Base-by-base conservation (phyloP, 257 asterid species). In the Avicennia marina region DNA sequence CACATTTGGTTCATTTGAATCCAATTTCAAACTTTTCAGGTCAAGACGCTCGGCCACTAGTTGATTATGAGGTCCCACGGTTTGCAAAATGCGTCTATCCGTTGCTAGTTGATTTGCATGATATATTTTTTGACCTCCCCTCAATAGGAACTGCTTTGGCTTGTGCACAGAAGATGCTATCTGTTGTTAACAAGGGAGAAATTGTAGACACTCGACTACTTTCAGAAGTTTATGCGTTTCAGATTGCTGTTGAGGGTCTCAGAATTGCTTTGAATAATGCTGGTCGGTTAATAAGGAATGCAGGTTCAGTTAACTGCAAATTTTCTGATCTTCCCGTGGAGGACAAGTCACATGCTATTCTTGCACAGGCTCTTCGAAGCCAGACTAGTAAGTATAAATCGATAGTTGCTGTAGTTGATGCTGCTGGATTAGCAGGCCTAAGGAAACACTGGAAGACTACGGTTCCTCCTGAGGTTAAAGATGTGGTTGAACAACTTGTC, bases 331-430 rank as follows among this genome's bases (percentile, higher is more conserved):
- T 91, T 58, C 75, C 86, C 34, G 13, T 78, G 42, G 83, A 82
- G 69, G 98, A 90, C 18, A 78, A 87, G 63, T 64, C 95, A 2
- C 91, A 91, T 24, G 93, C 89, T 33, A 87, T 87, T 62, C 74
- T 88, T 54, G 98, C 90, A 1, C 94, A 81, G 66, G 84, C 95
- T 43, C 84, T 91, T 45, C 73, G 75, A 41, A 85, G 85, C 70
- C 96, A 88, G 72, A 72, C 88, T 7, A 73, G 71, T 41, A 80
- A 73, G 71, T 83, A 72, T 61, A 83, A 66, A 53, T 74, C 95
- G 22, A 70, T 87, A 44, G 96, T 91, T 13, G 96, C 95, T 19
- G 79, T 91, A 42, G 85, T 91, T 56, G 98, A 91, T 63, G 91
- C 95, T 51, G 69, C 82, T 58, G 77, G 76, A 52, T 75, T 91